These are phyloP conservation scores for Lasiodiplodia theobromae DNA, from an alignment of 2,329 filamentous ascomycete species.

Conservation along the genomic window DNA sequence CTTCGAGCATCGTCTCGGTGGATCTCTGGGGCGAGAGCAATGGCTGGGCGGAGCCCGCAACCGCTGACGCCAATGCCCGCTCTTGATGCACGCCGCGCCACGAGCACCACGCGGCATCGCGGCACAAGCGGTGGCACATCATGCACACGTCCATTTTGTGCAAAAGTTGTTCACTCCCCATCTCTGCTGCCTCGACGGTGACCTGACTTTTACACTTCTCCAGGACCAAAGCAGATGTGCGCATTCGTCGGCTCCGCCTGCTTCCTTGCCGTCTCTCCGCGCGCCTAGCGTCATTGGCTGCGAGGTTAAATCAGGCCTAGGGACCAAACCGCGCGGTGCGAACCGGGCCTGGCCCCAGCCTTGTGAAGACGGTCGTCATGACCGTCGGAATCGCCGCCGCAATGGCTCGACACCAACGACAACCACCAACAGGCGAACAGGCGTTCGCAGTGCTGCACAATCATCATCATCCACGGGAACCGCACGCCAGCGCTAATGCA, in stretches of 20 bases:
- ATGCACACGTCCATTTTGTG: neutral
- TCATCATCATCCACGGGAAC: neutral
- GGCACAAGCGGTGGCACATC: conserved; percentile 14
- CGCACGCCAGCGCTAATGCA: conserved; percentile 17
- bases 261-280: neutral
- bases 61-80: conserved; percentile 6
- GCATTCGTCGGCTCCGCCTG: neutral
- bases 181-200: neutral
- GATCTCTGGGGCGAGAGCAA: neutral
- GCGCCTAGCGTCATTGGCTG: conserved; percentile 1
- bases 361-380: neutral
- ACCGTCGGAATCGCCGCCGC: neutral
- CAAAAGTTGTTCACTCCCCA: neutral
- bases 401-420: neutral
- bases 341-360: neutral
- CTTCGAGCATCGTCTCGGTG: neutral
- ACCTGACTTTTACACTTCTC: conserved; percentile 6
- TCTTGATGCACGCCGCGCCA: neutral
- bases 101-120: conserved; percentile 2
- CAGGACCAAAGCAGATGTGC: neutral
- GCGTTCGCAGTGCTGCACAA: conserved; percentile 9
- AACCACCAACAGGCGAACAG: neutral
- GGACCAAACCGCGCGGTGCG: neutral
- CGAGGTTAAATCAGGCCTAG: neutral
- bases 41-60: neutral